Evolutionary conservation across 225 moss, liverwort and hornwort species (phyloP).

Genomic region (Straminergon stramineum): DNA sequence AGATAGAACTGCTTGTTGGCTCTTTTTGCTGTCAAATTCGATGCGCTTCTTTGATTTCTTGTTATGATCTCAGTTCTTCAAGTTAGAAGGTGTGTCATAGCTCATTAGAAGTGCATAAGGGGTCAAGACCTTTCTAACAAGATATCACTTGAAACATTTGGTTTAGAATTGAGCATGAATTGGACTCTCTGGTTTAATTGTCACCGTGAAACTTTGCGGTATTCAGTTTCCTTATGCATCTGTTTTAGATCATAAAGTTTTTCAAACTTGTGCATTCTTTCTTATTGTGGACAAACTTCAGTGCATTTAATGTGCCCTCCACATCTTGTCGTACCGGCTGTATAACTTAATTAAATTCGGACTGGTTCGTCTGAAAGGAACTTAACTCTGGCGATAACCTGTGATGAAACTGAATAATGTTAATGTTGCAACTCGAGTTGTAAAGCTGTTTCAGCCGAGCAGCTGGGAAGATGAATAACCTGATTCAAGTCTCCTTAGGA

Average conservation of each 20-base stretch:
- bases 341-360: not conserved
- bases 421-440: not conserved
- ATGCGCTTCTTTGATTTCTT: not conserved
- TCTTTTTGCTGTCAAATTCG: not conserved
- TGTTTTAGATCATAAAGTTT: not conserved
- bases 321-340: not conserved
- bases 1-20: not conserved
- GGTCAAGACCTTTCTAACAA: not conserved
- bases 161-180: not conserved
- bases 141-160: not conserved
- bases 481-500: not conserved
- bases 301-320: not conserved
- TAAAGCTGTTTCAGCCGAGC: not conserved
- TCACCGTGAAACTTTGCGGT: not conserved
- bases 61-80: not conserved
- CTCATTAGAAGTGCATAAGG: not conserved
- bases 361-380: not conserved
- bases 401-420: not conserved
- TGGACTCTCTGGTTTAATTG: not conserved
- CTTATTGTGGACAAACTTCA: not conserved
- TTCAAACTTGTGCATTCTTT: not conserved
- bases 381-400: not conserved
- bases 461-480: not conserved
- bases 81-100: not conserved
- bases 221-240: not conserved